Conservation (phyloP, 176 grass and related monocot genomes). For the Stipa capillata region DNA sequence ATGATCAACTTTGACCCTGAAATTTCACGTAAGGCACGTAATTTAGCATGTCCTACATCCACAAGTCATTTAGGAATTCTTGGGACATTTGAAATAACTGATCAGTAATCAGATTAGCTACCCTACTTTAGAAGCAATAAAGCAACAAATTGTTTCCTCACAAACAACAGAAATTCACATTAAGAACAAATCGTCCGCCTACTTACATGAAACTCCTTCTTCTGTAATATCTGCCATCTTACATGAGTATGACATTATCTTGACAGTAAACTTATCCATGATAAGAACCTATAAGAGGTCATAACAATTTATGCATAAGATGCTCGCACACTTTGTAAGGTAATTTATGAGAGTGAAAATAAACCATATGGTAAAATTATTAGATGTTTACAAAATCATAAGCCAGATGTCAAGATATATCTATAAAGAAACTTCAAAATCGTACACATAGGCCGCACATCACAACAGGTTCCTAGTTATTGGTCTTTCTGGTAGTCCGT, state of each 20-base stretch:
- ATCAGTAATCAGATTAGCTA: no score
- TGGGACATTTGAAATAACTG: no score
- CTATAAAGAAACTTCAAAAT: no score
- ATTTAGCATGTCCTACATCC: background rate
- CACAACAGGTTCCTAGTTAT: background rate
- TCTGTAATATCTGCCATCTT: slow-evolving; percentile 99
- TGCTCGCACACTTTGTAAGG: background rate
- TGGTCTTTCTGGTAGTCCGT: background rate
- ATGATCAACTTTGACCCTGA: background rate
- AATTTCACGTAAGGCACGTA: background rate
- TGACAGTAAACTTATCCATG: slow-evolving; percentile 97
- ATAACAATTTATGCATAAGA: slow-evolving; percentile 27
- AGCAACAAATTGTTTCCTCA: background rate
- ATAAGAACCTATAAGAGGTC: slow-evolving; percentile 73
- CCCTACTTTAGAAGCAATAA: background rate
- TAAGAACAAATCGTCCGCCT: background rate
- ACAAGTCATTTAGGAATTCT: background rate
- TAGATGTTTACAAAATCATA: slow-evolving; percentile 1
- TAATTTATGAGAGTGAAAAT: background rate
- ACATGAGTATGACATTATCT: slow-evolving; percentile 91
- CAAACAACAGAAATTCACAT: background rate
- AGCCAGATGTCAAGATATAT: background rate
- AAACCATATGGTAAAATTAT: slow-evolving; percentile 1
- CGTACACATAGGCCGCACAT: no score
- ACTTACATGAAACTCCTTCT: slow-evolving; percentile 99